Conservation (phyloP, 768 basidiomycete species). For the Lentinula raphanica region DNA sequence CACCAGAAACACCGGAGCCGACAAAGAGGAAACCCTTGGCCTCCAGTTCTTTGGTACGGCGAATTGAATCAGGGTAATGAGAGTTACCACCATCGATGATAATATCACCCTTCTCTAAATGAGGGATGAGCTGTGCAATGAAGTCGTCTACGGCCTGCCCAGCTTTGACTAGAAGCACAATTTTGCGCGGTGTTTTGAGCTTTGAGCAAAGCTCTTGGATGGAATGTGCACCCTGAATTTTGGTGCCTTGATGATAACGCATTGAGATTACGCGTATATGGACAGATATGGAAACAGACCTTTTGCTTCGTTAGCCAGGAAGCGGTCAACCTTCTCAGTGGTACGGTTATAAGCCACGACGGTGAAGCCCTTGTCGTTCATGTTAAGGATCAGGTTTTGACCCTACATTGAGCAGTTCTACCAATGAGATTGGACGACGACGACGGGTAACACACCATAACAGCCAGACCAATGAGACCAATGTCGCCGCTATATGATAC, state of each 20-base stretch:
- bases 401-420: conserved; percentile 44
- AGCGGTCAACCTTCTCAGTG: conserved; percentile 89
- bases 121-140: conserved; percentile 82
- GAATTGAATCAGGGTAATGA: conserved; percentile 97
- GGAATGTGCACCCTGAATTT: conserved; percentile 91
- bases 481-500: conserved; percentile 76
- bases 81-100: conserved; percentile 99
- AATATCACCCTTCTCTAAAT: conserved; percentile 95
- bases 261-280: conserved; percentile 4
- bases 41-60: conserved; percentile 90
- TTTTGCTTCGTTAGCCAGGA: conserved; percentile 97
- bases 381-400: conserved; percentile 96
- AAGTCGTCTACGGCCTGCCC: conserved; percentile 94
- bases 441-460: conserved; percentile 65
- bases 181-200: conserved; percentile 94
- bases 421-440: conserved; percentile 14
- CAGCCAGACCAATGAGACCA: conserved; percentile 96
- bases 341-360: conserved; percentile 98
- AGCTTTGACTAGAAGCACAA: conserved; percentile 98
- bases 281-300: conserved; percentile 39
- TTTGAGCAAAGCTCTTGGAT: conserved; percentile 86
- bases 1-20: conserved; percentile 97
- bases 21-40: conserved; percentile 94
- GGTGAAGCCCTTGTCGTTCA: conserved; percentile 99
- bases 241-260: conserved; percentile 62